Base-by-base conservation (phyloP, 1,284 basidiomycete genomes). In the Puccinia novopanici region DNA sequence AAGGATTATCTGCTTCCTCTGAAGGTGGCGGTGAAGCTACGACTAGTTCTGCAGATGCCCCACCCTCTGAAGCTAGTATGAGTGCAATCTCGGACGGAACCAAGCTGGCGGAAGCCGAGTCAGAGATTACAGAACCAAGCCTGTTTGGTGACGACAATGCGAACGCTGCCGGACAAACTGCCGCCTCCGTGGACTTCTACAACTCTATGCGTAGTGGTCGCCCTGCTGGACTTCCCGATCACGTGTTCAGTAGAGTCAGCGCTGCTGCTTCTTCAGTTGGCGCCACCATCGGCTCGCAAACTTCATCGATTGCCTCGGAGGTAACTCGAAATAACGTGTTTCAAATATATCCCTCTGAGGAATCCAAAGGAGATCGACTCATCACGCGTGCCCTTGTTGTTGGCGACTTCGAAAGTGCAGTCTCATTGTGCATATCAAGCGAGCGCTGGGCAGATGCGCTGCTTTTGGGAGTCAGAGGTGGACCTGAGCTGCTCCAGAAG, bases 391-490 rank as follows among this genome's bases (percentile, higher is more conserved):
- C 96, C 0, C 88, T 98, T 45, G 93, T 99, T 0, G 88, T 98
- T 12, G 96, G 96, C 52, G 96, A 99, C 86, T 98, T 98, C 83
- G 90, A 91, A 83, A 93, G 91, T 27, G 96, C 96, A 0, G 96
- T 99, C 22, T 91, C 93, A 13, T 88, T 99, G 9, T 97, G 95
- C 85, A 89, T 99, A 19, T 93, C 93, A 0, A 90, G 91, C 0
- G 93, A 95, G 81, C 90, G 95, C 57, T 98, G 91, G 84, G 95
- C 96, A 6, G 96, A 99, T 84, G 95, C 97, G 0, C 92, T 98
- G 78, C 89, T 99, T 13, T 90, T 98, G 15, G 94, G 96, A 54
- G 94, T 93, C 30, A 92, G 92, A 82, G 96, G 95, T 52, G 95
- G 95, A 0, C 89, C 91, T 0, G 93, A 95, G 65, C 90, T 99